Evolutionary conservation across 352 stramenopile genomes (phyloP).

Genomic region (Phytophthora sansomeana): DNA sequence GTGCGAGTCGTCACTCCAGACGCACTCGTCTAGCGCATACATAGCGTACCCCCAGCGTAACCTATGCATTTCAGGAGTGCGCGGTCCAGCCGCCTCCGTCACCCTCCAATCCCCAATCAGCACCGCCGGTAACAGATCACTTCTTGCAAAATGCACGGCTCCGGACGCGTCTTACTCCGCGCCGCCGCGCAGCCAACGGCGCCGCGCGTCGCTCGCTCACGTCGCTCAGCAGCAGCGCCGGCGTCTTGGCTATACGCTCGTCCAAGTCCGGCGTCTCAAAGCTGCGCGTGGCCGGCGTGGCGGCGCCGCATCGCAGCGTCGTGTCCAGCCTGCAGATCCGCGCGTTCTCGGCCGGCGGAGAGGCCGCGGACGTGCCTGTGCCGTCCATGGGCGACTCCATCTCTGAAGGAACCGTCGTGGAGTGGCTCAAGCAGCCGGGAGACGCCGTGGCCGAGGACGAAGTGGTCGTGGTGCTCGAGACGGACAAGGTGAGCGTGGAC

Average conservation of each 20-base stretch:
- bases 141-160: slow-evolving; percentile 38
- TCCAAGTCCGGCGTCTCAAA: slow-evolving; percentile 16
- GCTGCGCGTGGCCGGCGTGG: slow-evolving; percentile 6
- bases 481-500: slow-evolving; percentile 97
- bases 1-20: neutral
- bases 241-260: slow-evolving; percentile 19
- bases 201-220: slow-evolving; percentile 29
- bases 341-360: slow-evolving; percentile 45
- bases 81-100: neutral
- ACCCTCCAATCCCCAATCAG: slow-evolving; percentile 29
- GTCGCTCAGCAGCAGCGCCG: slow-evolving; percentile 15
- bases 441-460: slow-evolving; percentile 96
- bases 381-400: slow-evolving; percentile 96
- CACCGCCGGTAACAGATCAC: slow-evolving; percentile 23
- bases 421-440: slow-evolving; percentile 94
- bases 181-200: slow-evolving; percentile 34
- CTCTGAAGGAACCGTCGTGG: slow-evolving; percentile 97
- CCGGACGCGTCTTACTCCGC: slow-evolving; percentile 42
- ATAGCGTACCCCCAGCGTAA: neutral
- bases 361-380: slow-evolving; percentile 72
- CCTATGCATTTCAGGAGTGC: neutral
- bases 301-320: slow-evolving; percentile 1
- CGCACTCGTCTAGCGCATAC: neutral
- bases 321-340: slow-evolving; percentile 28
- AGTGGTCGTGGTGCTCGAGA: slow-evolving; percentile 98